Evolutionary conservation across 169 alveolate genomes (phyloP).

Genomic region (Eimeria falciformis): DNA sequence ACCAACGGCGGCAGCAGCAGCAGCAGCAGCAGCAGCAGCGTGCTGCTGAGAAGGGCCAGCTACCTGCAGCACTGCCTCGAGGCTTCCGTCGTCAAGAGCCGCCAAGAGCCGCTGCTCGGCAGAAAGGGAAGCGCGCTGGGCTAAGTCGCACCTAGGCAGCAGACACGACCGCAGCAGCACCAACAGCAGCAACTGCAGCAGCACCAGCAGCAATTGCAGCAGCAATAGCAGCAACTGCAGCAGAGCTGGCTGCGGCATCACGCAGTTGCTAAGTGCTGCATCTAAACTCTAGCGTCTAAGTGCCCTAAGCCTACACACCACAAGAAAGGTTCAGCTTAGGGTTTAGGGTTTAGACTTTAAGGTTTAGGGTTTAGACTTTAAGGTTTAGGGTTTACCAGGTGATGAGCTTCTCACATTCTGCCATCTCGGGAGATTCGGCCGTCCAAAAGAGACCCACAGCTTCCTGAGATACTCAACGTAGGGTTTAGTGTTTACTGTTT

Average conservation of each 20-base stretch:
- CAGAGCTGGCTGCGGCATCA: background rate
- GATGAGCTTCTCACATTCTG: conserved; percentile 34
- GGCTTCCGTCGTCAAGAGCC: background rate
- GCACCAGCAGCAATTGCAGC: background rate
- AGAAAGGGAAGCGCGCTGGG: background rate
- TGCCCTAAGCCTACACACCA: background rate
- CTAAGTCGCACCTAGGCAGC: conserved; percentile 9
- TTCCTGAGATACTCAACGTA: background rate
- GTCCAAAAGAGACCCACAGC: conserved; percentile 50
- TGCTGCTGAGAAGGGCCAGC: background rate
- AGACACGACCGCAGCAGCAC: background rate
- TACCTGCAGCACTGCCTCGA: conserved; percentile 5
- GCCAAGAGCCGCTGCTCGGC: conserved; percentile 13
- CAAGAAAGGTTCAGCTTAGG: background rate
- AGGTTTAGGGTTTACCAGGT: background rate
- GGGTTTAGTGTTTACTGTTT: background rate
- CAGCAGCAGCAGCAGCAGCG: conserved; percentile 19
- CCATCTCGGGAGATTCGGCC: conserved; percentile 10
- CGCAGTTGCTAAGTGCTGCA: background rate
- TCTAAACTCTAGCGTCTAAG: background rate
- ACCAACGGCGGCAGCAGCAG: background rate
- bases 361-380: background rate
- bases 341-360: background rate
- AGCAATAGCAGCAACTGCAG: background rate
- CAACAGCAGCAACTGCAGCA: background rate